phyloP scores from a whole-genome alignment of 768 basidiomycete species.

The Pleurotus giganteus region DNA sequence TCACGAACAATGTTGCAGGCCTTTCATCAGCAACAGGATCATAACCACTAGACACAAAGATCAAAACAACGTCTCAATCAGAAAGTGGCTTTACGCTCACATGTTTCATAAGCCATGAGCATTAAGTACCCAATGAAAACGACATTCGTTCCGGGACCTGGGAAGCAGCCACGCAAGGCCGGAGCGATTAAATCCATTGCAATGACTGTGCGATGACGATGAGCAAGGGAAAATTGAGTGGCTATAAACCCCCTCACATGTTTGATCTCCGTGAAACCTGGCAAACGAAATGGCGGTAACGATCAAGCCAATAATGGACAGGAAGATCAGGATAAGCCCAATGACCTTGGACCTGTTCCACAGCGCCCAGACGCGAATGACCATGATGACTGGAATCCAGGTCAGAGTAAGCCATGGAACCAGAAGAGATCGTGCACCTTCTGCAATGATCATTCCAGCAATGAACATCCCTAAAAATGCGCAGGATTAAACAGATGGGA shows the following conservation, averaged over 20 bases:
- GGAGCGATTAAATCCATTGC: conserved; percentile 1
- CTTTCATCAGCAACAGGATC: background rate
- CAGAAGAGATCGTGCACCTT: background rate
- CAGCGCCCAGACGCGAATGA: conserved; percentile 9
- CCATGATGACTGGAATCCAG: conserved; percentile 2
- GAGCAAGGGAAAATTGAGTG: background rate
- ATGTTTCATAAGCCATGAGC: conserved; percentile 6
- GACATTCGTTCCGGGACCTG: conserved; percentile 5
- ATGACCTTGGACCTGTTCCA: background rate
- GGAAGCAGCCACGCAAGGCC: background rate
- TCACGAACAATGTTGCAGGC: conserved; percentile 4
- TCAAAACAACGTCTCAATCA: background rate
- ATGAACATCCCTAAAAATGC: conserved; percentile 2
- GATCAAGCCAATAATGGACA: conserved; percentile 4
- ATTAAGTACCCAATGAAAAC: conserved; percentile 2
- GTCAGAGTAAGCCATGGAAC: background rate
- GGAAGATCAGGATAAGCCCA: background rate
- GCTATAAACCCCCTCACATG: background rate
- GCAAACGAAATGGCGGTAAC: conserved; percentile 1
- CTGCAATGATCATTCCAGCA: too few relatives aligned
- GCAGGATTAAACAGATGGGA: background rate
- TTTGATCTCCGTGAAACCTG: background rate
- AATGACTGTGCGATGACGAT: background rate
- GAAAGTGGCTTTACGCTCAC: background rate
- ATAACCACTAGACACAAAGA: conserved; percentile 1